Conservation (phyloP, 768 basidiomycete species). For the Phaeotremella skinneri region DNA sequence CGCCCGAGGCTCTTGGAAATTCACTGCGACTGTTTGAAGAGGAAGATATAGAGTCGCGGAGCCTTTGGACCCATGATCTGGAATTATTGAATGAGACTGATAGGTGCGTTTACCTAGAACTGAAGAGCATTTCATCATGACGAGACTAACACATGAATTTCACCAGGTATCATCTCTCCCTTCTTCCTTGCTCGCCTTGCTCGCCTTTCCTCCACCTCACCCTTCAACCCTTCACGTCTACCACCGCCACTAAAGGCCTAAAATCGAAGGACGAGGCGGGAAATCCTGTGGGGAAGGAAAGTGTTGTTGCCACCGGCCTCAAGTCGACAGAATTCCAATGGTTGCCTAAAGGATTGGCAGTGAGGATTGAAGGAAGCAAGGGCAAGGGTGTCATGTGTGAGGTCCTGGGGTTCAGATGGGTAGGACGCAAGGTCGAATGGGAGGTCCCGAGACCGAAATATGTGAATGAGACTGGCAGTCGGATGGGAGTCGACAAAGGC, state of each 20-base stretch:
- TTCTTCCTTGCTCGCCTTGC: not conserved
- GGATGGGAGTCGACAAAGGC: too few species aligned
- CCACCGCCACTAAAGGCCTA: not conserved
- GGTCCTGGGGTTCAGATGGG: slow-evolving; percentile 14
- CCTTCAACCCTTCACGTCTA: not conserved
- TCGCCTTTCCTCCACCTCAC: not conserved
- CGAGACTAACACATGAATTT: not conserved
- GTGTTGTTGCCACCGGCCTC: not conserved
- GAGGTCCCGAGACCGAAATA: not conserved
- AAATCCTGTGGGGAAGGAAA: not conserved
- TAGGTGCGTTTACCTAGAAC: not conserved
- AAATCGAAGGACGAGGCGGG: not conserved
- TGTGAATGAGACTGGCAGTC: slow-evolving; percentile 1
- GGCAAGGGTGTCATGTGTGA: slow-evolving; percentile 8
- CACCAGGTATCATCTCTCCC: not conserved
- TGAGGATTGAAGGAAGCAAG: slow-evolving; percentile 4
- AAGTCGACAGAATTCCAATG: slow-evolving; percentile 3
- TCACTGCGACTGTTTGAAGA: slow-evolving; percentile 12
- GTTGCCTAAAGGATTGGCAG: slow-evolving; percentile 9
- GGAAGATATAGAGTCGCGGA: not conserved
- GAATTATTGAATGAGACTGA: not conserved
- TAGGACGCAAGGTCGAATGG: not conserved
- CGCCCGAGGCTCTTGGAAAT: slow-evolving; percentile 9
- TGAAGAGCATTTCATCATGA: too few species aligned
- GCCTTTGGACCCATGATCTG: slow-evolving; percentile 5